A percentile compares a stretch with the other conserved stretches of the same genome.
Conservation (phyloP, 257 asterid genomes). For the Gardenia jasminoides region DNA sequence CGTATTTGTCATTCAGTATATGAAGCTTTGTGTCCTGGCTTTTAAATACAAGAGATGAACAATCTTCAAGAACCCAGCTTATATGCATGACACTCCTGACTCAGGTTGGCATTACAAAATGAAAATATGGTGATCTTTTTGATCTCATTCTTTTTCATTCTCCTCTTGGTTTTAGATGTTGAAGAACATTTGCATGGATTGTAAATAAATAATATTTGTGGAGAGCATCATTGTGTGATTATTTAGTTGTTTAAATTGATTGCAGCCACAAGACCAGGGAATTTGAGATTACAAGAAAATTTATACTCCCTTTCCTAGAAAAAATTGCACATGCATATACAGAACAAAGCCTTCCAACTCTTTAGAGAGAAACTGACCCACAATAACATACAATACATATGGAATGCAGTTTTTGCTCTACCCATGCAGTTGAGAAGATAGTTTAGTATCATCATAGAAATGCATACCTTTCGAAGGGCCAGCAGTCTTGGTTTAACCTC, state of each 20-base stretch:
- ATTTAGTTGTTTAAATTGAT: not conserved
- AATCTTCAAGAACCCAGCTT: not conserved
- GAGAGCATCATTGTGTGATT: not conserved
- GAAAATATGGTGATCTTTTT: too few species aligned
- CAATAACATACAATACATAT: not conserved
- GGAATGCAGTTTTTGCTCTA: not conserved
- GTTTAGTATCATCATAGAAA: not conserved
- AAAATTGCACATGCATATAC: not conserved
- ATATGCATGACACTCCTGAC: not conserved
- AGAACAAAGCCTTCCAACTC: not conserved
- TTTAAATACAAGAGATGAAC: not conserved
- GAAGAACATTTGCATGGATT: not conserved
- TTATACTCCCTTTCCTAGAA: not conserved
- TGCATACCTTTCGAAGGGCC: conserved; percentile 57
- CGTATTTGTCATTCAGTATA: not conserved
- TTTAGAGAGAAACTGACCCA: not conserved
- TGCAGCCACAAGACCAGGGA: not conserved
- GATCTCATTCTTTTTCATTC: not conserved
- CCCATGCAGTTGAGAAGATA: not conserved
- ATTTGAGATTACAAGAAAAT: not conserved
- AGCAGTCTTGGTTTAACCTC: conserved; percentile 67
- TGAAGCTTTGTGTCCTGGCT: not conserved
- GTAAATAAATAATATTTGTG: not conserved
- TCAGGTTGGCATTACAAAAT: not conserved
- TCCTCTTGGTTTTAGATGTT: not conserved